Conservation (phyloP, 805 yeast genomes). For the Lipomyces lipofer region DNA sequence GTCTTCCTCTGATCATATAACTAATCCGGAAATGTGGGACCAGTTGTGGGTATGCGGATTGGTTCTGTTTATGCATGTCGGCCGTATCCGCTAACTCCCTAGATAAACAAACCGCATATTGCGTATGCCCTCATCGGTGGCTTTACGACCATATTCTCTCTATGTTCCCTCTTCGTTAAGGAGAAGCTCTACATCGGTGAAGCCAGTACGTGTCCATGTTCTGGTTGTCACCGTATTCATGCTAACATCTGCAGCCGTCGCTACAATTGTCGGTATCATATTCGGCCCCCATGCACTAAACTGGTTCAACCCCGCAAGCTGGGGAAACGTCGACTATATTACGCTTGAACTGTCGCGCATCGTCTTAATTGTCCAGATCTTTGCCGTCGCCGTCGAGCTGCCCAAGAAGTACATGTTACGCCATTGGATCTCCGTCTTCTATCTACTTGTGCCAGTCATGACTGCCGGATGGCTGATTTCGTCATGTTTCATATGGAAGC, state of each 20-base stretch:
- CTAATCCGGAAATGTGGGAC: no score
- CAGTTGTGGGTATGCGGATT: slow-evolving; percentile 41
- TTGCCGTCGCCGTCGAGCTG: slow-evolving; percentile 91
- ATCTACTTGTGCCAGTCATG: slow-evolving; percentile 83
- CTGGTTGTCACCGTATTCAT: no score
- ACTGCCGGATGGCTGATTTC: slow-evolving; percentile 84
- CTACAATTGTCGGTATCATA: slow-evolving; percentile 79
- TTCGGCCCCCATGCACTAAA: slow-evolving; percentile 83
- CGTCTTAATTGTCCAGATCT: slow-evolving; percentile 82
- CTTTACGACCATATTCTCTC: slow-evolving; percentile 75
- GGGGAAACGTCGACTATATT: slow-evolving; percentile 84
- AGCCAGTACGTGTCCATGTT: slow-evolving; percentile 48
- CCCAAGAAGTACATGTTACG: slow-evolving; percentile 85
- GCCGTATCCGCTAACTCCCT: not conserved
- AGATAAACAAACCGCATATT: slow-evolving; percentile 65
- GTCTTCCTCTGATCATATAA: no score
- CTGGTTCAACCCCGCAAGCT: slow-evolving; percentile 78
- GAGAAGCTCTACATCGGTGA: slow-evolving; percentile 87
- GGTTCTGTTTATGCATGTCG: not conserved
- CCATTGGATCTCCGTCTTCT: slow-evolving; percentile 76
- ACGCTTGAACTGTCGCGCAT: slow-evolving; percentile 82
- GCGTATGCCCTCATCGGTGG: slow-evolving; percentile 88
- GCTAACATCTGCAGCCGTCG: slow-evolving; percentile 50
- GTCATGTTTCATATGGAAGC: slow-evolving; percentile 73
- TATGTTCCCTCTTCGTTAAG: slow-evolving; percentile 77